Conservation (phyloP, 2,329 filamentous ascomycete genomes). For the Claviceps capensis region DNA sequence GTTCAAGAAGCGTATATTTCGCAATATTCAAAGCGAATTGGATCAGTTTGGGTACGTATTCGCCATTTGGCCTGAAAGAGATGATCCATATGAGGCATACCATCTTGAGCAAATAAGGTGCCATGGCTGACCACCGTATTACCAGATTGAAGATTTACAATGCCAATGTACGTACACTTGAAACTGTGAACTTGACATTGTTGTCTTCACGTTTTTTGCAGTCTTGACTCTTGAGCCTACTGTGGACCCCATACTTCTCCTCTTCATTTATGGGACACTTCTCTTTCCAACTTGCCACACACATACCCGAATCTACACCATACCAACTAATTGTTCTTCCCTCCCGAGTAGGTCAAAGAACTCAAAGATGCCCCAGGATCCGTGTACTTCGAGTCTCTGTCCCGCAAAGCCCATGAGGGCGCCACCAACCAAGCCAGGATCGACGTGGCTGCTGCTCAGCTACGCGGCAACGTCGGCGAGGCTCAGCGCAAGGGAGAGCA, state of each 20-base stretch:
- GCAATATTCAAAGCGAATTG: conserved; percentile 66
- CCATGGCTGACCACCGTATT: not conserved
- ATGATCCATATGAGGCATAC: too few species aligned
- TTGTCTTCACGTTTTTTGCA: conserved; percentile 16
- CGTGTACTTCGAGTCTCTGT: conserved; percentile 73
- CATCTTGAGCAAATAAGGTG: too few species aligned
- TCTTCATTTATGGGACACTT: too few species aligned
- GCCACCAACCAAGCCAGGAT: conserved; percentile 66
- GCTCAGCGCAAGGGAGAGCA: conserved; percentile 66
- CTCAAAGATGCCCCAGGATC: conserved; percentile 69
- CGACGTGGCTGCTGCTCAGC: conserved; percentile 51
- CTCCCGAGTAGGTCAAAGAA: conserved; percentile 46
- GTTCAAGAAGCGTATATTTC: conserved; percentile 63
- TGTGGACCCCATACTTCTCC: not conserved
- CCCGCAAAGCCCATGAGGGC: conserved; percentile 73
- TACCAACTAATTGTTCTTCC: not conserved
- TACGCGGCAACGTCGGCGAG: conserved; percentile 60
- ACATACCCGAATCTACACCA: not conserved
- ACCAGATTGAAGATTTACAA: conserved; percentile 52
- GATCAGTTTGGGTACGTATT: conserved; percentile 43
- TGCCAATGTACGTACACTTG: conserved; percentile 32
- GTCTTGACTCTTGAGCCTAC: not conserved
- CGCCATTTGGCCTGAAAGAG: not conserved
- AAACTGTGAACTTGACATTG: too few species aligned
- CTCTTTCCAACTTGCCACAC: conserved; percentile 15